Evolutionary conservation across 805 yeast genomes (phyloP), one percentile per base, ranked within the genome.

Genomic region (Novakomyces olei): DNA sequence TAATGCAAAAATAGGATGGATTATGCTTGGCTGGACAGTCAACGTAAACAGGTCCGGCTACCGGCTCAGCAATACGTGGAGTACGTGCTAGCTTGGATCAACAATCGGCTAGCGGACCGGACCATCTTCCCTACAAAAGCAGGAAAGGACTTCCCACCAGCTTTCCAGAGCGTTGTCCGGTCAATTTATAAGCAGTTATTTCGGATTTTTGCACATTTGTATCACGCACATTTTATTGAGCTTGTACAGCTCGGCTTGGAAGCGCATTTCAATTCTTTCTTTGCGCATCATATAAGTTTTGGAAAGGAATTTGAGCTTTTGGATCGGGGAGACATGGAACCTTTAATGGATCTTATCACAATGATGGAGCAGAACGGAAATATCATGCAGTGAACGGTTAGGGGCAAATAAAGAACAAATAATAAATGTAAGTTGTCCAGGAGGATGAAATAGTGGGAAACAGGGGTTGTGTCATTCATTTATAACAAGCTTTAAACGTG

Each of bases 241-340:
- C 66, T 85, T 16, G 70, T 85, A n/a, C 95, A 88, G 50, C 55
- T 88, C 37, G 73, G 92, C 2, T 53, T 88, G 37, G 98, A 88
- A 50, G 94, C 96, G 1, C 96, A 88, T 50, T 88, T 93, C 92
- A 88, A 88, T 52, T 83, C 96, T 3, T 78, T 83, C 44, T 88
- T 91, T 54, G 88, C 93, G 10, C 98, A 88, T 50, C 88, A 77
- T 46, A 66, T 85, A 28, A 74, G 92, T 34, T 79, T 88, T 47
- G 67, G 76, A 9, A 73, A 74, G 41, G 92, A 81, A 41, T 88
- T 79, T 51, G 72, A 68, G 34, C 63, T 88, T 41, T 60, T 88
- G 23, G 96, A 81, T 37, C 58, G 69, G 33, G 60, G 62, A 34
- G 99, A 88, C 41, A 55, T 81, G 51, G 75, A 62, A 35, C 96